A percentile compares a stretch with the other conserved stretches of the same genome.
Evolutionary conservation across 2,329 filamentous ascomycete species (phyloP).

Genomic region (Thermoascus crustaceus): DNA sequence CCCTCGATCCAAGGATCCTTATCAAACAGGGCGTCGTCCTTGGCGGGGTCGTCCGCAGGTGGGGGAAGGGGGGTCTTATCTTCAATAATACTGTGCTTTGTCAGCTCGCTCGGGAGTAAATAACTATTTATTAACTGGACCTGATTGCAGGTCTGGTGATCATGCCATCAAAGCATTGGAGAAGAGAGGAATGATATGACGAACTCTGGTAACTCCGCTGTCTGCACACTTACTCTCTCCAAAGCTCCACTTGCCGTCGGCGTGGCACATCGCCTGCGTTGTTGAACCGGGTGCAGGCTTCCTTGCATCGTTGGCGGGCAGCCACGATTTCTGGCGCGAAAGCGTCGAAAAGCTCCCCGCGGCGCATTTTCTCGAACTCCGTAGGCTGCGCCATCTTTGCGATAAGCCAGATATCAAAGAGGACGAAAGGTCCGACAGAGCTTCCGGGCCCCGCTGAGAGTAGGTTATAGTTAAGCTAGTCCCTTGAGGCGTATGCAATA

Average conservation of each 20-base stretch:
- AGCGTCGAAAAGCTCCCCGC: slow-evolving; percentile 65
- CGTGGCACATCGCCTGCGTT: slow-evolving; percentile 51
- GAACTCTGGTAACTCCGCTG: background rate
- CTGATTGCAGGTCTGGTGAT: too few relatives aligned
- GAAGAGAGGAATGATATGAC: background rate
- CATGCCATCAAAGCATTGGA: background rate
- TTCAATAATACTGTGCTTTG: slow-evolving; percentile 47
- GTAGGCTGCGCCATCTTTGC: slow-evolving; percentile 14
- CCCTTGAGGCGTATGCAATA: background rate
- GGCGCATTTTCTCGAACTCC: slow-evolving; percentile 45
- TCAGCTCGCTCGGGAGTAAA: background rate
- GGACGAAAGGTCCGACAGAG: background rate
- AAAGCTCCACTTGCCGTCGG: slow-evolving; percentile 57
- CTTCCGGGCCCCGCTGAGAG: too few relatives aligned
- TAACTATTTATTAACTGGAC: background rate
- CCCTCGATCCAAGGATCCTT: slow-evolving; percentile 61
- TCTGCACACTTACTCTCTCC: slow-evolving; percentile 55
- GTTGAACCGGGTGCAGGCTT: slow-evolving; percentile 58
- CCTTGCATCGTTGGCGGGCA: slow-evolving; percentile 54
- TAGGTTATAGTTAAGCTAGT: too few relatives aligned
- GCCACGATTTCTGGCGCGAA: slow-evolving; percentile 61
- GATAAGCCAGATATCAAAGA: slow-evolving; percentile 2
- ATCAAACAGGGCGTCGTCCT: slow-evolving; percentile 57
- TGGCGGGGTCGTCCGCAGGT: slow-evolving; percentile 46
- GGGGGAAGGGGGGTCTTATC: slow-evolving; percentile 59